Base-by-base conservation (phyloP, 345 rosid genomes). In the Boechera retrofracta region DNA sequence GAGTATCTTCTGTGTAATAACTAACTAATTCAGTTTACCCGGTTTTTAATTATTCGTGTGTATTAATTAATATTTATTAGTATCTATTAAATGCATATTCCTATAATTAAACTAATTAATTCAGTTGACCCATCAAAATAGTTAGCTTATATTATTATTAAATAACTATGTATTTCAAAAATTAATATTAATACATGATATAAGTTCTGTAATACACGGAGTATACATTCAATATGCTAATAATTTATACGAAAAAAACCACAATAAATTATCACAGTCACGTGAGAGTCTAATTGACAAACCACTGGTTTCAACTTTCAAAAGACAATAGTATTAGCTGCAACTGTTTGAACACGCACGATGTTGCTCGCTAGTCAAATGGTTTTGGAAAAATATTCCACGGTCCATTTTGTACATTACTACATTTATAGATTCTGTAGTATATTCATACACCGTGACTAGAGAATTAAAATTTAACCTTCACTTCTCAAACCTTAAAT, bases 271-370 rank as follows among this genome's bases (percentile, higher is more conserved):
- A 44, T 47, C 24, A 10, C 16, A 68, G 28, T 53, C 58, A 69
- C 75, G 80, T 69, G 71, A 62, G 65, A 64, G 10, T 65, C 39
- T 78, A 11, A 61, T 61, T 65, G 3, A 33, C 51, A 69, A 69
- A 29, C 16, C 55, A 59, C n/a, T 49, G 8, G 74, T n/a, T 48
- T 6, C n/a, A 42, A 42, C n/a, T 42, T 24, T 65, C 42, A 32
- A 45, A 28, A 56, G 49, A 67, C 72, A 72, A 60, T 1, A 56
- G 47, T 38, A 16, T 16, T 41, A n/a, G 66, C 33, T 39, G 60
- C 39, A 26, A 54, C 63, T 41, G 51, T 51, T 21, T 64, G 44
- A 42, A 64, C 39, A 74, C 24, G 52, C 60, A 61, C 69, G 16
- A 48, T 51, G 45, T 49, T 28, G 47, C 48, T 21, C 16, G 26